phyloP scores from a whole-genome alignment of 257 asterid species.

The Datura wrightii region DNA sequence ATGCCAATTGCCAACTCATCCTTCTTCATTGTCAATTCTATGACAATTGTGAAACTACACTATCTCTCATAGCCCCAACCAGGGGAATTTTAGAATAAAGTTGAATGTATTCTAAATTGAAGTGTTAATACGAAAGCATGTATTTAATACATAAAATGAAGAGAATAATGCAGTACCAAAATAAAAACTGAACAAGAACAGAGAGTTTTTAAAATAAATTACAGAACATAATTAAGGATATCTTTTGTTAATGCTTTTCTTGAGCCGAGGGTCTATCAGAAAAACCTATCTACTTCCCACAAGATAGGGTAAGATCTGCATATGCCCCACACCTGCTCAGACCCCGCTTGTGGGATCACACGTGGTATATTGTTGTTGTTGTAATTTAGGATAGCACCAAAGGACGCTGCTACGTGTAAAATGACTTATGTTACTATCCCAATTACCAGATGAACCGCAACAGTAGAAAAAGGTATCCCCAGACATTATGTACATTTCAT shows the following conservation, averaged over 20 bases:
- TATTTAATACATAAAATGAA: neutral
- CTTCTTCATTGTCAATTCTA: neutral
- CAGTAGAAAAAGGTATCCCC: neutral
- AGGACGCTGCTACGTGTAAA: neutral
- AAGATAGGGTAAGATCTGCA: too few species aligned
- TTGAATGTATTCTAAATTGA: neutral
- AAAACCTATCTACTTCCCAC: too few species aligned
- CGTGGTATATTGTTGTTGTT: neutral
- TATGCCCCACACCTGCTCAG: too few species aligned
- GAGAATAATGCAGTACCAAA: neutral
- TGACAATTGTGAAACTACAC: neutral
- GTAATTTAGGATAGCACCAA: neutral
- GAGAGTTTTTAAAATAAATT: too few species aligned
- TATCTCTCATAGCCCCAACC: neutral
- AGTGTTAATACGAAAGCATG: neutral
- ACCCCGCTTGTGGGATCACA: neutral
- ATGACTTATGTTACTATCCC: conserved; percentile 10
- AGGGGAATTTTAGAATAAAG: neutral
- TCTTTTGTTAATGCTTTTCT: too few species aligned
- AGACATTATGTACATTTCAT: neutral
- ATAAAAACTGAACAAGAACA: neutral
- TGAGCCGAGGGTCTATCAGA: too few species aligned
- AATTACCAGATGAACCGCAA: neutral
- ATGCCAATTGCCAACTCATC: conserved; percentile 20
- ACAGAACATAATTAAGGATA: too few species aligned